Conservation (phyloP, 441 rosid genomes). For the Geranium incanum region DNA sequence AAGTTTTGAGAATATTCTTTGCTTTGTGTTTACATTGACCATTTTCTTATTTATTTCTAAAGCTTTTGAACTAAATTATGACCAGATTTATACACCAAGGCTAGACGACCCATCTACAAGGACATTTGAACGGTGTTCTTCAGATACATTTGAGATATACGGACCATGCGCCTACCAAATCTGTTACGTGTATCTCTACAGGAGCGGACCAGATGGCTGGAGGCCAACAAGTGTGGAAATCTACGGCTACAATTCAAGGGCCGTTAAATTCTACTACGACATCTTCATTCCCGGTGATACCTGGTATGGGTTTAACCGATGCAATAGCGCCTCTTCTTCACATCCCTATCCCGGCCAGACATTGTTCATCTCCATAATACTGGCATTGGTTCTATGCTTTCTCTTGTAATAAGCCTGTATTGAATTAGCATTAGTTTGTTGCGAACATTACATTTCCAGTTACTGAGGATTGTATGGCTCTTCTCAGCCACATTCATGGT, state of each 20-base stretch:
- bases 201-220: conserved; percentile 64
- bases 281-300: conserved; percentile 37
- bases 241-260: conserved; percentile 31
- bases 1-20: neutral
- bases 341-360: neutral
- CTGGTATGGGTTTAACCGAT: conserved; percentile 58
- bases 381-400: conserved; percentile 26
- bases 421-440: neutral
- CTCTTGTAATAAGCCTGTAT: conserved; percentile 15
- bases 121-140: conserved; percentile 53
- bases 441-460: neutral
- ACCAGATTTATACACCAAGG: conserved; percentile 55
- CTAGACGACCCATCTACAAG: conserved; percentile 42
- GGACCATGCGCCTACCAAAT: conserved; percentile 55
- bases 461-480: neutral
- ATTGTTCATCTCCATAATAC: conserved; percentile 20
- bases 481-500: neutral
- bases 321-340: conserved; percentile 39
- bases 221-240: conserved; percentile 45
- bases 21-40: neutral
- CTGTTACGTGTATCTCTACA: conserved; percentile 55
- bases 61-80: neutral
- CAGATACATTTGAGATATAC: conserved; percentile 46
- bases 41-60: neutral
- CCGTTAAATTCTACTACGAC: conserved; percentile 40